Evolutionary conservation across 306 rosid species (phyloP).

Genomic region (Cucumis cinereus): DNA sequence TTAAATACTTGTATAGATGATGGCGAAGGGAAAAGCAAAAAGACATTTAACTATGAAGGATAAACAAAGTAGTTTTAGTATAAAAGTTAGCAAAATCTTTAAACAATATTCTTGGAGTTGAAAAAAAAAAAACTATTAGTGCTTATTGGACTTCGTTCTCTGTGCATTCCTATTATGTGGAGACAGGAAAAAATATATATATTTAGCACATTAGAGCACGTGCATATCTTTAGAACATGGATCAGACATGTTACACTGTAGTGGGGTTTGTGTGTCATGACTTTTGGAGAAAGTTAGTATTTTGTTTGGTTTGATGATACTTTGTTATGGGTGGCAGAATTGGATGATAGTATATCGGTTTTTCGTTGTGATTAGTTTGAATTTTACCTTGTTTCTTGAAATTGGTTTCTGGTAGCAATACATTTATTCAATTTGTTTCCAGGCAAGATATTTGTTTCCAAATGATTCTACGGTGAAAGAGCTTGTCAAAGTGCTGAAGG

Average conservation of each 20-base stretch:
- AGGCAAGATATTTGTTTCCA: slow-evolving; percentile 80
- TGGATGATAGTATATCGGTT: neutral
- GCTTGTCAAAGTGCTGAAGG: slow-evolving; percentile 54
- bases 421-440: slow-evolving; percentile 20
- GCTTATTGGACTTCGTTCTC: neutral
- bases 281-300: neutral
- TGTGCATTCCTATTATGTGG: neutral
- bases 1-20: neutral
- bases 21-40: neutral
- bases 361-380: neutral
- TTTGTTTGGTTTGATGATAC: neutral
- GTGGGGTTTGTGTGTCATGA: neutral
- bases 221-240: neutral
- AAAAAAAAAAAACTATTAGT: neutral
- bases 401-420: neutral
- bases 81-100: neutral
- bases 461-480: slow-evolving; percentile 45
- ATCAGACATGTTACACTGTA: neutral
- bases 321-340: neutral
- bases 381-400: neutral
- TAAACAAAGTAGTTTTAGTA: neutral
- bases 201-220: neutral
- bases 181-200: neutral
- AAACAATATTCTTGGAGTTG: neutral
- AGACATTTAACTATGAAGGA: neutral